These are phyloP conservation scores for Anthracocystis walkeri DNA, from an alignment of 1,284 basidiomycete genomes.

Conservation along the genomic window DNA sequence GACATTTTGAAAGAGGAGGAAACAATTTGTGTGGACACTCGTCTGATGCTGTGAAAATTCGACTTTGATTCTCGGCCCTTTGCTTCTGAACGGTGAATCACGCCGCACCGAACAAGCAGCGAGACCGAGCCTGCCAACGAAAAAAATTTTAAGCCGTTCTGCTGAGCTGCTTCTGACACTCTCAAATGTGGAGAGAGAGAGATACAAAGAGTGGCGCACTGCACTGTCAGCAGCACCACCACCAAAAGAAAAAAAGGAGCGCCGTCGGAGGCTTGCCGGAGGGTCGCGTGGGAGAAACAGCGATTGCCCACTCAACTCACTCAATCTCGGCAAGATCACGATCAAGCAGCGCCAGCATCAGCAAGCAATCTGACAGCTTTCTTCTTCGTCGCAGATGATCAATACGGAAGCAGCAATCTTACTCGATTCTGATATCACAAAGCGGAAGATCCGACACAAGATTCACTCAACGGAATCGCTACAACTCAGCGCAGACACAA, in stretches of 20 bases:
- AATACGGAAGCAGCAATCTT: too few relatives aligned
- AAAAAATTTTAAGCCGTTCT: not conserved
- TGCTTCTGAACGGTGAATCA: constrained; percentile 12
- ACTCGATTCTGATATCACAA: too few relatives aligned
- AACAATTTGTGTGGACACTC: constrained; percentile 36
- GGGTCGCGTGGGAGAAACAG: not conserved
- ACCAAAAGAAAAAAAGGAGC: constrained; percentile 12
- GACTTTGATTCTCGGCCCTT: constrained; percentile 3
- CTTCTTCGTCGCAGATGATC: too few relatives aligned
- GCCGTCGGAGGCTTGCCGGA: constrained; percentile 10
- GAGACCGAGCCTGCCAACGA: constrained; percentile 7
- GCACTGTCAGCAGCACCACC: not conserved
- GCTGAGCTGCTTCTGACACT: not conserved
- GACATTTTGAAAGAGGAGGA: not conserved
- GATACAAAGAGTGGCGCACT: too few relatives aligned
- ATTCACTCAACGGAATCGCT: too few relatives aligned
- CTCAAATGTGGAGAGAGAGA: not conserved
- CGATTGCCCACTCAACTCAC: too few relatives aligned
- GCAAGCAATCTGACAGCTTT: too few relatives aligned
- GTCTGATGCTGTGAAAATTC: constrained; percentile 12
- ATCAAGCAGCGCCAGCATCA: too few relatives aligned
- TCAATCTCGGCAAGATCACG: too few relatives aligned
- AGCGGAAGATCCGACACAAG: too few relatives aligned
- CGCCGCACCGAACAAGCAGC: constrained; percentile 30
- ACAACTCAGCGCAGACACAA: too few relatives aligned